Conservation (phyloP, 495 filamentous ascomycete genomes). For the Tetracladium marchalianum region DNA sequence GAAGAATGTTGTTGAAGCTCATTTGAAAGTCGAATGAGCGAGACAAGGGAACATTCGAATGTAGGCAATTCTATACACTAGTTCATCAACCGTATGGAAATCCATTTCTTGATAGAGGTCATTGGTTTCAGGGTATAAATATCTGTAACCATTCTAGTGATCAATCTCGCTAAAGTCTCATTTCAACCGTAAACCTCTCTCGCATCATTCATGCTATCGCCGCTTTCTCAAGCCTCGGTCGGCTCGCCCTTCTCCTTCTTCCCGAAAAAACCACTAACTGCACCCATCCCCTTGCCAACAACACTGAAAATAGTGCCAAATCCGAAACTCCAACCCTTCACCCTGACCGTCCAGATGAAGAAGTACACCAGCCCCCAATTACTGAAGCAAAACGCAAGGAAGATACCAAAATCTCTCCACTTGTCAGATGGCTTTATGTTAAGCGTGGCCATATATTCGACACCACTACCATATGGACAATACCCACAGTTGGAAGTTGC, state of each 20-base stretch:
- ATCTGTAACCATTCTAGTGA: too few relatives aligned
- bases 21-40: too few relatives aligned
- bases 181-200: too few relatives aligned
- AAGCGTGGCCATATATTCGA: slow-evolving; percentile 57
- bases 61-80: too few relatives aligned
- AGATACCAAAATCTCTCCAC: slow-evolving; percentile 73
- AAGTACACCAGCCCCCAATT: slow-evolving; percentile 80
- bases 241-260: slow-evolving; percentile 7
- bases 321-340: slow-evolving; percentile 58
- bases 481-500: slow-evolving; percentile 51
- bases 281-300: slow-evolving; percentile 34
- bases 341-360: slow-evolving; percentile 68
- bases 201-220: too few relatives aligned
- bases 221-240: background rate
- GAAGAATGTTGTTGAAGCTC: too few relatives aligned
- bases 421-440: slow-evolving; percentile 52
- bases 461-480: slow-evolving; percentile 56
- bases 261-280: slow-evolving; percentile 32
- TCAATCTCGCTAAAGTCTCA: too few relatives aligned
- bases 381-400: slow-evolving; percentile 62
- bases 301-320: slow-evolving; percentile 46
- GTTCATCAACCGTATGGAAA: too few relatives aligned
- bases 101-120: too few relatives aligned
- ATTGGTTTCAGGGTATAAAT: too few relatives aligned
- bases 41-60: too few relatives aligned